Base-by-base conservation (phyloP, 2,329 filamentous ascomycete species). In the Stachybotrys elegans region DNA sequence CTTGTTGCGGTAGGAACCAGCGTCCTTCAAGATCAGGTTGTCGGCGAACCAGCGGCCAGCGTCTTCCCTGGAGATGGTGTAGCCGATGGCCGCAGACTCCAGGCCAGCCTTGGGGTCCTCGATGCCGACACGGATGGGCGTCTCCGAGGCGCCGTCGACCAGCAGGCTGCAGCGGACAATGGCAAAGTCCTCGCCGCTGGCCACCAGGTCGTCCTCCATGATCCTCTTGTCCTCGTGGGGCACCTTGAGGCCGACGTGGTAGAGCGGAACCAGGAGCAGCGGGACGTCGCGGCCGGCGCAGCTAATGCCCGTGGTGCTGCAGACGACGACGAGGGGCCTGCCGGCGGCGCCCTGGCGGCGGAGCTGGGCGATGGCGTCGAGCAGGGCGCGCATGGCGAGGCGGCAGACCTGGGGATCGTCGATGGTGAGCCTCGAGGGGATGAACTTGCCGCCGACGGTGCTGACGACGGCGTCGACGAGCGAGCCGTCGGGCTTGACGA, bases 401-500 rank as follows among this genome's bases (percentile, higher is more conserved):
- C 68, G 56, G 57, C 76, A 81, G 20, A 80, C 67, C 12, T 65
- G 51, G 0, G 71, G 68, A 50, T 79, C 71, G 46, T 71, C 66
- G 20, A 71, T 54, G 2, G 52, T 58, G 44, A 69, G 51, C 27
- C 57, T 67, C 41, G 55, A 42, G 25, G 67, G 56, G 31, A 53
- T 50, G 46, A 53, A 51, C 17, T 52, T 51, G 20, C 57, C 61
- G 45, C 77, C 77, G 51, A 81, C 67, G 45, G 69, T 69, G 44
- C 62, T 73, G 45, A 78, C 53, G 29, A 81, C 55, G 3, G 58
- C 56, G 50, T 76, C 71, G 6, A 74, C 72, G 1, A 72, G 51
- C 6, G 48, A 47, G 4, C 60, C 51, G 31, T 57, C 48, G 4
- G 54, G n/a, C n/a, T n/a, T 55, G 14, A 54, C 43, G 6, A 79